Percentiles rank a stretch among this genome's conserved stretches.
Evolutionary conservation across 2,329 filamentous ascomycete species (phyloP).

Genomic region (Trichoderma oligosporum): DNA sequence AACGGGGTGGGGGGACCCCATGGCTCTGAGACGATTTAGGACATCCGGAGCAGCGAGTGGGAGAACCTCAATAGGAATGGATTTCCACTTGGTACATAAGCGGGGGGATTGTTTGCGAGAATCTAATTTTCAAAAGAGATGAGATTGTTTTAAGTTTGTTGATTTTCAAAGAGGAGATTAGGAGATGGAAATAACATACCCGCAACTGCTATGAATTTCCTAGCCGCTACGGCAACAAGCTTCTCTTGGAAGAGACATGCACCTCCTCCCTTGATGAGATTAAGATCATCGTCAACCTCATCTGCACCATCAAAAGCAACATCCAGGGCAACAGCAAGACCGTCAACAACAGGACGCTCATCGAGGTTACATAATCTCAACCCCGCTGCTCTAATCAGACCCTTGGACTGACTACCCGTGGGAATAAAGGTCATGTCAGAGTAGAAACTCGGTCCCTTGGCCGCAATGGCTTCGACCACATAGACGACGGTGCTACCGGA

Average conservation of each 20-base stretch:
- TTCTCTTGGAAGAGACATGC: slow-evolving; percentile 99
- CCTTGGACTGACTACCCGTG: slow-evolving; percentile 86
- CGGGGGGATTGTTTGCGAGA: slow-evolving; percentile 82
- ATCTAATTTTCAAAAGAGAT: slow-evolving; percentile 51
- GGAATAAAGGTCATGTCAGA: slow-evolving; percentile 78
- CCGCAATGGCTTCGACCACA: slow-evolving; percentile 75
- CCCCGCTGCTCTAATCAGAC: slow-evolving; percentile 76
- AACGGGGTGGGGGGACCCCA: slow-evolving; percentile 69
- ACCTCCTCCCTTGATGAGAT: slow-evolving; percentile 96
- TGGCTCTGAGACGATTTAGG: slow-evolving; percentile 62
- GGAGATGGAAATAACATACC: slow-evolving; percentile 52
- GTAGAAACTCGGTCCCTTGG: slow-evolving; percentile 52
- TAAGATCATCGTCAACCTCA: slow-evolving; percentile 90
- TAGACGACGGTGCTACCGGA: slow-evolving; percentile 80
- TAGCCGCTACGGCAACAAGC: slow-evolving; percentile 78
- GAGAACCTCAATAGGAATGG: slow-evolving; percentile 89
- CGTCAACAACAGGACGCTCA: slow-evolving; percentile 54
- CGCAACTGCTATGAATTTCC: slow-evolving; percentile 83
- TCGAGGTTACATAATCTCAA: slow-evolving; percentile 75
- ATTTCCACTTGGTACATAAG: slow-evolving; percentile 72
- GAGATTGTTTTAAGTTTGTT: not conserved
- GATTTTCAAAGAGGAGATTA: no score
- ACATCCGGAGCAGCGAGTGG: slow-evolving; percentile 79
- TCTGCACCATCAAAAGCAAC: slow-evolving; percentile 96
- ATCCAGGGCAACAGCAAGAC: slow-evolving; percentile 58